Evolutionary conservation across 1,284 basidiomycete species (phyloP), one percentile per base, ranked within the genome.

Genomic region (Phlebopus sp.): DNA sequence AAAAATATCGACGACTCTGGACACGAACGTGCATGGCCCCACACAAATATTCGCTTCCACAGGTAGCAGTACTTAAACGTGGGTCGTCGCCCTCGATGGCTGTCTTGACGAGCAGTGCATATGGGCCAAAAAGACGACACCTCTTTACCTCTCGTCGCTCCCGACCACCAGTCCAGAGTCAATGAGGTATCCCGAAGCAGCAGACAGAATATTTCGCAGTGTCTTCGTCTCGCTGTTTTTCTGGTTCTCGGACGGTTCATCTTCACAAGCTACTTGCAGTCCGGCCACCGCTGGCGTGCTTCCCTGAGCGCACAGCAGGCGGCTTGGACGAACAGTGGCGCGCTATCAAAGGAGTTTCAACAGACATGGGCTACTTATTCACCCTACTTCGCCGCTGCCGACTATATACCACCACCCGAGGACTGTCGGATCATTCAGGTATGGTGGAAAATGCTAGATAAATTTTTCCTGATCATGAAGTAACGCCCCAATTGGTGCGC

Each of bases 351-450:
- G 49, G 49, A 53, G 4, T 46, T 66, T 4, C 63, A 71, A 39
- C 63, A 53, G 17, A 60, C 69, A 5, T 84, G 82, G 83, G 79
- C 73, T 6, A 69, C 76, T 44, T 84, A 84, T 57, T 75, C 81
- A 10, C 83, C 83, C 0, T 85, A 77, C 58, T 77, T 73, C 49
- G 59, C 81, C 2, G 72, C 71, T 4, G 71, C 66, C 4, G 57
- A 62, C n/a, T 86, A 85, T 56, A 44, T 52, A 2, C 44, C 62
- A 0, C 76, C 78, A 0, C 81, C 81, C 2, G 50, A 57, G 10
- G 61, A 63, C 32, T 87, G 85, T 60, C 59, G 62, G 30, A 65
- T 86, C n/a, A 72, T 70, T 32, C 84, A 85, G 69, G 83, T 79
- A 53, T 52, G 58, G 50, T 17, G 34, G 39, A n/a, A n/a, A n/a